These are phyloP conservation scores for Fusarium mundagurra DNA, from an alignment of 2,329 filamentous ascomycete species.

Conservation along the genomic window DNA sequence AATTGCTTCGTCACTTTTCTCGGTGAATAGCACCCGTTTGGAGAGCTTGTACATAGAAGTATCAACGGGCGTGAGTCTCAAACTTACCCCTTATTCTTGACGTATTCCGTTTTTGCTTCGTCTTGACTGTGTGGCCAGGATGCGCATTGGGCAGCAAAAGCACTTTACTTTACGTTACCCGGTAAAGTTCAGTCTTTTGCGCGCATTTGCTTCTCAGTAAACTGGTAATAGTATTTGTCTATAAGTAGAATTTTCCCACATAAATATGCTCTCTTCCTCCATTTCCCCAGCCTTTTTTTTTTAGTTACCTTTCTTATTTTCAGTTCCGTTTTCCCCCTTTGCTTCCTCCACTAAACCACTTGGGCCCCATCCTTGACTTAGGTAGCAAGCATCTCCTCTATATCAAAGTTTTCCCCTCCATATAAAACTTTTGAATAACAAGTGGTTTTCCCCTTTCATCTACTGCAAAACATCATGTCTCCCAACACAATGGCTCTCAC, in stretches of 20 bases:
- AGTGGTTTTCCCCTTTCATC: conserved; percentile 14
- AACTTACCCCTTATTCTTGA: conserved; percentile 28
- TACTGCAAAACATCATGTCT: conserved; percentile 38
- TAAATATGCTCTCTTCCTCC: conserved; percentile 12
- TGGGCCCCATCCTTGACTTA: background rate
- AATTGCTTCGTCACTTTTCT: conserved; percentile 28
- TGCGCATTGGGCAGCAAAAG: conserved; percentile 45
- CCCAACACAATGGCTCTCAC: conserved; percentile 43
- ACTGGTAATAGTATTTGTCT: conserved; percentile 23
- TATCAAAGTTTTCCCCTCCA: background rate
- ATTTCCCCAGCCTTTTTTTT: conserved; percentile 27
- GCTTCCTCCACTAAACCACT: conserved; percentile 6
- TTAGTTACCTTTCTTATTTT: background rate
- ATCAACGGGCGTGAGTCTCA: background rate
- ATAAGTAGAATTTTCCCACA: conserved; percentile 24
- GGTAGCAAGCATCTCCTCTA: conserved; percentile 7
- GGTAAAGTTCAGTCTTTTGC: conserved; percentile 22
- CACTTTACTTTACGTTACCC: conserved; percentile 38
- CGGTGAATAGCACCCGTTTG: conserved; percentile 28
- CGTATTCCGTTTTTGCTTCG: conserved; percentile 21
- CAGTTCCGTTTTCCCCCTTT: conserved; percentile 8
- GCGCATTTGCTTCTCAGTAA: conserved; percentile 15
- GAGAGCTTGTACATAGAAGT: background rate
- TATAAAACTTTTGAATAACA: background rate
- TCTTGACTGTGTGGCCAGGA: conserved; percentile 23